Percentiles rank a stretch among this genome's conserved stretches.
Conservation (phyloP, 2,329 filamentous ascomycete species). For the Botrytis hyacinthi region DNA sequence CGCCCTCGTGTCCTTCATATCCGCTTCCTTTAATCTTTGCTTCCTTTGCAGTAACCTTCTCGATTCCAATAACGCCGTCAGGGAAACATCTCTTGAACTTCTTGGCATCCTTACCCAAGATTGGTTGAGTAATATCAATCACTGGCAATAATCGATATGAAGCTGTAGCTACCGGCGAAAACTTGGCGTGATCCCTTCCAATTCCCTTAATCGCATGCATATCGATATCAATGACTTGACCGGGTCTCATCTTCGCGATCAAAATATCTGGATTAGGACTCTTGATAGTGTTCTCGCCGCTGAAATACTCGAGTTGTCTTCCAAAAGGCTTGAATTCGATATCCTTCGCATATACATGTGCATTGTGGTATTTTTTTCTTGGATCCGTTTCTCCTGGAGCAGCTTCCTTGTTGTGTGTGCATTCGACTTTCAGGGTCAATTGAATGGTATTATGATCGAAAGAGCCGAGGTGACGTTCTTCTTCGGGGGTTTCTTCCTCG, state of each 20-base stretch:
- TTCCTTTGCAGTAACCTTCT: conserved; percentile 68
- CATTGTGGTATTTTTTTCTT: conserved; percentile 78
- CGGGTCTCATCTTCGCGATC: conserved; percentile 88
- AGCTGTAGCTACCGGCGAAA: conserved; percentile 92
- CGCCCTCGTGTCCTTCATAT: conserved; percentile 72
- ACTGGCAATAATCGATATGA: conserved; percentile 87
- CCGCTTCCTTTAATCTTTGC: conserved; percentile 57
- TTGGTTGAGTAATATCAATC: conserved; percentile 80
- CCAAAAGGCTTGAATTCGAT: conserved; percentile 76
- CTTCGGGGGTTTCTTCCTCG: conserved; percentile 57
- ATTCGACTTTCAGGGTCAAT: conserved; percentile 73
- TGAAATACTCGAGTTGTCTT: conserved; percentile 67
- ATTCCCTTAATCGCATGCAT: conserved; percentile 96
- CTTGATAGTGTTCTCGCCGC: conserved; percentile 64
- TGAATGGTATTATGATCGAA: conserved; percentile 86
- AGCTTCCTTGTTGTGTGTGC: conserved; percentile 74
- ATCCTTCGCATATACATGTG: conserved; percentile 76
- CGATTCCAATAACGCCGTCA: conserved; percentile 77
- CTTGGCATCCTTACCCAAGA: conserved; percentile 79
- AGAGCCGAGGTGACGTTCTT: conserved; percentile 51
- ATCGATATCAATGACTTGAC: conserved; percentile 79
- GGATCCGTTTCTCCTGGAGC: conserved; percentile 74
- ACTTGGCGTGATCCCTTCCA: conserved; percentile 93
- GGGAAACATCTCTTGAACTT: conserved; percentile 93
- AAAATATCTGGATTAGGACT: conserved; percentile 90